Base-by-base conservation (phyloP, 2,329 filamentous ascomycete genomes). In the Cladosporium sp. region DNA sequence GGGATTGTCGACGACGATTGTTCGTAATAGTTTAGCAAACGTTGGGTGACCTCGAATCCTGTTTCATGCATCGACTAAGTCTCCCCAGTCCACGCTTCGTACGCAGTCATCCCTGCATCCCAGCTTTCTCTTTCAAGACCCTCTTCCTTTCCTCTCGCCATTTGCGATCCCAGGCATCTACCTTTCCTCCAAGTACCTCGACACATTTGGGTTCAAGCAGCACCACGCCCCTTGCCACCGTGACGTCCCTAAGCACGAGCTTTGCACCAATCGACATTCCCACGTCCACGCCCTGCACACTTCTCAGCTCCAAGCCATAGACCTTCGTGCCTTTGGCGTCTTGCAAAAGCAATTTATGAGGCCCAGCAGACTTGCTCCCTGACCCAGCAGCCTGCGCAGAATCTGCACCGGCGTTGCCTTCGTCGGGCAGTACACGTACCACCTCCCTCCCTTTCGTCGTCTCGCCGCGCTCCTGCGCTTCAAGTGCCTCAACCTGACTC, bases 401-500 rank as follows among this genome's bases (percentile, higher is more conserved):
- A 7, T 74, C 75, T 4, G 75, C 76, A 7, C 29, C 38, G 4
- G 29, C 17, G 19, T 22, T 50, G 4, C 40, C 47, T 1, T 76
- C 77, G 9, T 75, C 75, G 3, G 76, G 75, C 1, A 83, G 78
- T 0, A 93, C 80, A 3, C 92, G 80, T 15, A 97, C 82, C 24
- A 99, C 82, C 66, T 96, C 87, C 8, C 90, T 73, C 0, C 93
- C 93, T 36, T 82, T 80, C 1, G 79, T 88, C 56, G 75, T 80
- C 70, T 92, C 88, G 1, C 88, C 88, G 11, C 86, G 78, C 61
- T 86, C 83, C 39, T 83, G 74, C 38, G 83, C 80, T 67, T 92
- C 88, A 6, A 93, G 81, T 29, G 84, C 83, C 67, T 96, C 89
- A 27, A 96, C 80, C 68, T 96, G 89, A 56, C 89, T 85, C 89